These are phyloP conservation scores for Cercospora sp. DNA, from an alignment of 2,329 filamentous ascomycete genomes.

Conservation along the genomic window DNA sequence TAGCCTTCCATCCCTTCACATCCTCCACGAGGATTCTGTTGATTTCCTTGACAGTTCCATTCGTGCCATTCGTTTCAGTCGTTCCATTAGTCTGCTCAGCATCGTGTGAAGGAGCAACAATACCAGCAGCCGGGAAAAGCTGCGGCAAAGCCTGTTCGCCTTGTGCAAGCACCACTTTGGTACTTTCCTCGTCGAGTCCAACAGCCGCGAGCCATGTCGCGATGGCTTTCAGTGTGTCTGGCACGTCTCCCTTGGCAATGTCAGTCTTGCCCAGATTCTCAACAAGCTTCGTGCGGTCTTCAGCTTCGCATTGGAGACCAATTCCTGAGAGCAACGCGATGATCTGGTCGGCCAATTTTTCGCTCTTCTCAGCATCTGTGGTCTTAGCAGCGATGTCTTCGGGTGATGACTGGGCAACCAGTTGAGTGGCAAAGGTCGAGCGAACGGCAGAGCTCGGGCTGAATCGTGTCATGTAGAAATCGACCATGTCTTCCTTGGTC, in stretches of 20 bases:
- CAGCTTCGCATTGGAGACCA: conserved; percentile 46
- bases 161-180: conserved; percentile 52
- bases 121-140: conserved; percentile 40
- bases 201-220: conserved; percentile 43
- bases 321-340: conserved; percentile 51
- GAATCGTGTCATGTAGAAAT: conserved; percentile 77
- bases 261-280: conserved; percentile 50
- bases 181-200: conserved; percentile 53
- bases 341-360: conserved; percentile 47
- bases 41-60: conserved; percentile 49
- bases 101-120: conserved; percentile 10
- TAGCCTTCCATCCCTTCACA: conserved; percentile 77
- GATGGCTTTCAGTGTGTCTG: conserved; percentile 47
- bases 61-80: conserved; percentile 38
- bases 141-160: conserved; percentile 51
- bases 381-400: conserved; percentile 39
- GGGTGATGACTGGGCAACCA: conserved; percentile 68
- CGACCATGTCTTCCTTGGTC: conserved; percentile 75
- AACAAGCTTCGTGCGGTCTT: conserved; percentile 46
- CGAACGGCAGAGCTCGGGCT: conserved; percentile 70
- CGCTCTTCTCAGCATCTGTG: conserved; percentile 45
- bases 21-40: conserved; percentile 69
- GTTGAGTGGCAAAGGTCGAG: conserved; percentile 81
- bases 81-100: conserved; percentile 38
- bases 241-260: conserved; percentile 42